Conservation (phyloP, 2,329 filamentous ascomycete species). For the Setomelanomma holmii region DNA sequence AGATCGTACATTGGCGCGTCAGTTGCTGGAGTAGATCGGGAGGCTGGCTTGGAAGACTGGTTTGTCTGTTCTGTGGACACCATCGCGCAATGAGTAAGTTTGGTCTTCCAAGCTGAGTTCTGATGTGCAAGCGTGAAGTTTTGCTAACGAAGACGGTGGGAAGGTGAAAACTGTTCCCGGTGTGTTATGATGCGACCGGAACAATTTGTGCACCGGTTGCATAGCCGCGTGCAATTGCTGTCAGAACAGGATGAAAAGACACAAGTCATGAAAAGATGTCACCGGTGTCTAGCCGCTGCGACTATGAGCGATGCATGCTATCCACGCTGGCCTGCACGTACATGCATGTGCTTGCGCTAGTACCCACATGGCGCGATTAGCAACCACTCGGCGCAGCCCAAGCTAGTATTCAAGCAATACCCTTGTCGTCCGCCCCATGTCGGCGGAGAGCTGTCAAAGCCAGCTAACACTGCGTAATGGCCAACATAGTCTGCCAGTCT, state of each 20-base stretch:
- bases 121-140: no score
- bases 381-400: slow-evolving; percentile 28
- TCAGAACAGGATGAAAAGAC: slow-evolving; percentile 12
- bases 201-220: slow-evolving; percentile 6
- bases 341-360: slow-evolving; percentile 19
- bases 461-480: slow-evolving; percentile 35
- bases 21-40: slow-evolving; percentile 20
- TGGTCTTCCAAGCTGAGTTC: no score
- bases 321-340: slow-evolving; percentile 24
- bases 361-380: slow-evolving; percentile 33
- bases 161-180: slow-evolving; percentile 4
- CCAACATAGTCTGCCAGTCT: neutral
- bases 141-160: slow-evolving; percentile 12
- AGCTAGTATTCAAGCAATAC: slow-evolving; percentile 5
- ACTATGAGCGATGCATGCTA: slow-evolving; percentile 11
- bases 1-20: slow-evolving; percentile 35
- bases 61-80: slow-evolving; percentile 23
- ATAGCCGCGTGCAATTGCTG: slow-evolving; percentile 21
- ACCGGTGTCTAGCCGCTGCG: slow-evolving; percentile 24
- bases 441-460: slow-evolving; percentile 19
- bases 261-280: slow-evolving; percentile 21
- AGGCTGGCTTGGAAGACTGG: slow-evolving; percentile 15
- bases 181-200: slow-evolving; percentile 10
- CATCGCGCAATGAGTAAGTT: slow-evolving; percentile 28
- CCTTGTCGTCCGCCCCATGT: slow-evolving; percentile 6